A percentile compares a stretch with the other conserved stretches of the same genome.
These are phyloP conservation scores for Ziziphus jujuba DNA, from an alignment of 306 rosid genomes.

Conservation along the genomic window DNA sequence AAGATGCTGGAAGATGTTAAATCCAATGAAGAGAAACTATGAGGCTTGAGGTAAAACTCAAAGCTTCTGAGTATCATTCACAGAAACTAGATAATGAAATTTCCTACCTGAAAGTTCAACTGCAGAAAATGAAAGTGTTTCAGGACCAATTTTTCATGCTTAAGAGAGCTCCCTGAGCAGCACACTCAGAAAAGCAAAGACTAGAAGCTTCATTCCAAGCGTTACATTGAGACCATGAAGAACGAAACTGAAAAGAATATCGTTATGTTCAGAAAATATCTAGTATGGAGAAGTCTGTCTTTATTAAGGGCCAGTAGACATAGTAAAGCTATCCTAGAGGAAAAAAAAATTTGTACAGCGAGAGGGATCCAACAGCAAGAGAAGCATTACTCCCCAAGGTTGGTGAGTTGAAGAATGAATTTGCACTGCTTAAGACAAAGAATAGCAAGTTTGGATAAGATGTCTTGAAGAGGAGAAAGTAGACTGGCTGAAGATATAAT, in stretches of 20 bases:
- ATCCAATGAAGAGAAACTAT: constrained; percentile 42
- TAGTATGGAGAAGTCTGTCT: constrained; percentile 31
- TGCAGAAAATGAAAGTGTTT: constrained; percentile 40
- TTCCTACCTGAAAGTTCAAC: constrained; percentile 32
- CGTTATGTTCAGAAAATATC: constrained; percentile 34
- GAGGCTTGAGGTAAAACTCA: constrained; percentile 47
- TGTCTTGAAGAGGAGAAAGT: constrained; percentile 41
- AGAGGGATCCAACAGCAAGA: constrained; percentile 43
- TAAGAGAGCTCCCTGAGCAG: constrained; percentile 38
- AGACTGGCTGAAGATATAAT: too few species aligned
- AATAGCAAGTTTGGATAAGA: constrained; percentile 36
- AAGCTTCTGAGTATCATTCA: constrained; percentile 45
- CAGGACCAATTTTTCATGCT: constrained; percentile 43
- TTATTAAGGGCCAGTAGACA: constrained; percentile 42
- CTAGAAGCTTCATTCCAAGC: constrained; percentile 43
- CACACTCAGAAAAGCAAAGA: constrained; percentile 44
- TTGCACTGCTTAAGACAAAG: constrained; percentile 30
- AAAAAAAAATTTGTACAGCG: constrained; percentile 56
- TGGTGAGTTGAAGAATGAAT: constrained; percentile 41
- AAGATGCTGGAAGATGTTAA: constrained; percentile 46
- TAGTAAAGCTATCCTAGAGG: constrained; percentile 41
- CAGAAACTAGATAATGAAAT: constrained; percentile 46
- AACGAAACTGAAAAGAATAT: constrained; percentile 45
- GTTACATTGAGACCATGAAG: constrained; percentile 47
- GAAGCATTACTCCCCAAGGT: constrained; percentile 32